Evolutionary conservation across 2,329 filamentous ascomycete genomes (phyloP), one percentile per base, ranked within the genome.

Genomic region (Dothiorella sarmentorum): DNA sequence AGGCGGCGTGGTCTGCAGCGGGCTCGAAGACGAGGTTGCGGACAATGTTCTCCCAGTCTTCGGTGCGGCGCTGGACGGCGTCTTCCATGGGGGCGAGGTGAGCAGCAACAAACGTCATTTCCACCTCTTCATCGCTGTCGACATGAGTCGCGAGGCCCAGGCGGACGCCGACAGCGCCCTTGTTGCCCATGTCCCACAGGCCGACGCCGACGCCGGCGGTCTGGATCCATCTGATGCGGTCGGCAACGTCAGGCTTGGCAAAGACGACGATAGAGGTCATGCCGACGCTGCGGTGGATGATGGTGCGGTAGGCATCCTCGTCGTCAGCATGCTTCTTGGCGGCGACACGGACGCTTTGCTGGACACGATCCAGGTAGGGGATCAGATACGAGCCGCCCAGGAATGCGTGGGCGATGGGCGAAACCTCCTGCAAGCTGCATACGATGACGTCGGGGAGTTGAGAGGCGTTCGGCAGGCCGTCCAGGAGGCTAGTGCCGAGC

Each of bases 261-360:
- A 96, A 96, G 17, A 97, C 81, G 80, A 97, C 84, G 52, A 97
- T 83, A 22, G 83, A 91, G 0, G 92, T 97, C 86, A 97, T 91
- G 63, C 94, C 93, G 49, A 92, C 82, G 71, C 94, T 91, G 44
- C 85, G 83, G 20, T 84, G 82, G 47, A 85, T 78, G 24, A 96
- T 76, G 57, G 90, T 84, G 37, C 85, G 84, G 71, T 95, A 96
- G 17, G 80, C 78, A 29, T 73, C 66, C 60, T 68, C 66, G 56
- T 69, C 68, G 68, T 65, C 66, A 64, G 64, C 71, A 58, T 73
- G 74, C 53, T 77, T 75, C 35, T 78, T 72, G 7, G 85, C 84
- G 0, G 90, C 91, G 59, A 86, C 78, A 63, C 88, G 83, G 57
- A 97, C 79, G 0, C 90, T 89, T 60, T 87, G 80, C 47, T 82